Evolutionary conservation across 345 rosid species (phyloP).

Genomic region (Gossypium thurberi): DNA sequence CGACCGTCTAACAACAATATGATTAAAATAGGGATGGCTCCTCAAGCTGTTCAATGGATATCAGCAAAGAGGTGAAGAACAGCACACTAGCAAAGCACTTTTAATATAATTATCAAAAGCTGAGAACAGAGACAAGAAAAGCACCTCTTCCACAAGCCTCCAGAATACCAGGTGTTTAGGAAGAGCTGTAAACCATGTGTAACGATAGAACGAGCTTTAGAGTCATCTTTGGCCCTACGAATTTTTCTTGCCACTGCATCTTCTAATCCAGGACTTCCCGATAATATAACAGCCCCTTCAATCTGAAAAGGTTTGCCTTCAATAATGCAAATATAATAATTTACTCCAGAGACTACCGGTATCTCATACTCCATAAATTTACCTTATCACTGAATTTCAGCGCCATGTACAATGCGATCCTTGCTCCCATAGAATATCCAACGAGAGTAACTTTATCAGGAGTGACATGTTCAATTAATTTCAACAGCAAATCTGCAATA

Average conservation of each 20-base stretch:
- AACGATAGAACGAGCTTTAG: constrained; percentile 38
- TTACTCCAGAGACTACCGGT: background rate
- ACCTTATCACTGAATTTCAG: constrained; percentile 57
- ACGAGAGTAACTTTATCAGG: constrained; percentile 55
- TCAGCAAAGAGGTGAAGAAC: background rate
- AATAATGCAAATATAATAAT: background rate
- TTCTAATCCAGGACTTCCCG: constrained; percentile 83
- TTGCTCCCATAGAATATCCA: constrained; percentile 94
- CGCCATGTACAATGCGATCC: constrained; percentile 82
- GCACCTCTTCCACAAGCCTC: constrained; percentile 79
- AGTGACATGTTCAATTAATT: constrained; percentile 44
- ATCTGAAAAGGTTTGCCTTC: constrained; percentile 35
- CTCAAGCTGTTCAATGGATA: constrained; percentile 53
- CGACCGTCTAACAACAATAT: constrained; percentile 49
- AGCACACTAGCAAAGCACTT: constrained; percentile 5
- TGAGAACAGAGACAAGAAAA: background rate
- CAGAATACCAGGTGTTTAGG: constrained; percentile 64
- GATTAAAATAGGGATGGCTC: constrained; percentile 58
- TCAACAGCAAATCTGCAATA: constrained; percentile 35
- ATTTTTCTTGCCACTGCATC: constrained; percentile 48
- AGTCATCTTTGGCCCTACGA: constrained; percentile 70
- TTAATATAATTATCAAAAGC: background rate
- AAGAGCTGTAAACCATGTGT: constrained; percentile 56
- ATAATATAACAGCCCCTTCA: constrained; percentile 63
- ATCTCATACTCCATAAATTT: constrained; percentile 11